Conservation (phyloP, 371 early-diverging fungal genomes). For the Syncephalastrum contaminatum region DNA sequence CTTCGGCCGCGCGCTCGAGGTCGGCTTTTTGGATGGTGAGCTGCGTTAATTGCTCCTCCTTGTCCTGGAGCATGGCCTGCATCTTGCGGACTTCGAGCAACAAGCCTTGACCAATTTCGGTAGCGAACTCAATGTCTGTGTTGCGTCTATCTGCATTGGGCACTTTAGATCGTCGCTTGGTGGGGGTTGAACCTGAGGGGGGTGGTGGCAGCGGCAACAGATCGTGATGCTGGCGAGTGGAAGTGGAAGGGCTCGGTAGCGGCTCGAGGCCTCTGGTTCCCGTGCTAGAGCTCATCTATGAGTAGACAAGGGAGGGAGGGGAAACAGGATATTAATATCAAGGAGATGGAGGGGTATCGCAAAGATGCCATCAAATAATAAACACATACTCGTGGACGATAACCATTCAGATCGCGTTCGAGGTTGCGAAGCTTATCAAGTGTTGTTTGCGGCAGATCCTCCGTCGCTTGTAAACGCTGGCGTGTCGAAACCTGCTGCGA, state of each 20-base stretch:
- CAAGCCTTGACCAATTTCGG: constrained; percentile 57
- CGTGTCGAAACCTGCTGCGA: no score
- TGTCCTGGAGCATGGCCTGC: constrained; percentile 54
- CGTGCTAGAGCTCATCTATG: constrained; percentile 5
- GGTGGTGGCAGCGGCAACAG: constrained; percentile 43
- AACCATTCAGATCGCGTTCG: constrained; percentile 36
- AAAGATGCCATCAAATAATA: neutral
- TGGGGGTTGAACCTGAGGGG: constrained; percentile 47
- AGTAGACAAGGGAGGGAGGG: constrained; percentile 9
- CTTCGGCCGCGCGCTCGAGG: constrained; percentile 62
- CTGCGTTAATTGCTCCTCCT: constrained; percentile 64
- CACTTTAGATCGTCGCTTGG: constrained; percentile 50
- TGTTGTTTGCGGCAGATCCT: constrained; percentile 27
- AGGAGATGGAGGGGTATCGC: neutral
- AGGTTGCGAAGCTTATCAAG: constrained; percentile 35
- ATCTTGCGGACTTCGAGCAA: constrained; percentile 52
- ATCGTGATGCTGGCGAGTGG: constrained; percentile 37
- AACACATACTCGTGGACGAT: constrained; percentile 9
- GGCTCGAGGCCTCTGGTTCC: constrained; percentile 38
- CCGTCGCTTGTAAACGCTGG: constrained; percentile 2
- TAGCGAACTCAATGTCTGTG: constrained; percentile 57
- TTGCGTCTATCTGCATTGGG: constrained; percentile 50
- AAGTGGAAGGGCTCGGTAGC: constrained; percentile 46
- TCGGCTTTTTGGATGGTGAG: constrained; percentile 66
- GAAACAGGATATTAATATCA: constrained; percentile 7